Evolutionary conservation across 805 yeast genomes (phyloP).

Genomic region (Wickerhamiella lipophila): DNA sequence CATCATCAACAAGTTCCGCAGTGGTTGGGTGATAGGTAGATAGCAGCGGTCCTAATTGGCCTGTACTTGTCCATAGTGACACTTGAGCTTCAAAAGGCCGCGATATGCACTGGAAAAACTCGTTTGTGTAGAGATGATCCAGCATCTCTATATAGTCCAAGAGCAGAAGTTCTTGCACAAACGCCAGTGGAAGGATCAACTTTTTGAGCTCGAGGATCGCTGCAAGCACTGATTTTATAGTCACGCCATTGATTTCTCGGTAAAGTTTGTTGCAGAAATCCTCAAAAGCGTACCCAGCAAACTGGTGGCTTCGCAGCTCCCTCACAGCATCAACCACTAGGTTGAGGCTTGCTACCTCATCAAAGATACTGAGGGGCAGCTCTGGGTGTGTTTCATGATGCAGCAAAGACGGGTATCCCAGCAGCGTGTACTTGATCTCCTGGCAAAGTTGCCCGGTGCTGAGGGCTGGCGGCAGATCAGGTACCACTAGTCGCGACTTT

Average conservation of each 20-base stretch:
- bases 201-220: not conserved
- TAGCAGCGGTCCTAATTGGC: conserved; percentile 4
- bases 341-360: not conserved
- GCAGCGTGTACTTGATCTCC: conserved; percentile 14
- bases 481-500: not conserved
- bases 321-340: not conserved
- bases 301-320: not conserved
- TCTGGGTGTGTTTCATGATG: not conserved
- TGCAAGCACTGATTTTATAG: not conserved
- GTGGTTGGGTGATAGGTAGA: not conserved
- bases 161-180: not conserved
- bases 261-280: not conserved
- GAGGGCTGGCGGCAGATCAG: not conserved
- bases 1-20: not conserved
- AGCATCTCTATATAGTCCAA: conserved; percentile 2
- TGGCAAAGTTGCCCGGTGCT: conserved; percentile 1
- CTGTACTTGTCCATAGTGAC: not conserved
- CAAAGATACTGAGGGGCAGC: not conserved
- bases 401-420: conserved; percentile 14
- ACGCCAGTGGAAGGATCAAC: not conserved
- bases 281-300: not conserved
- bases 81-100: not conserved
- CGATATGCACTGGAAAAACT: not conserved
- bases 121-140: not conserved
- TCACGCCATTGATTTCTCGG: not conserved